phyloP scores from a whole-genome alignment of 805 yeast genomes.

The Starmerella floris region DNA sequence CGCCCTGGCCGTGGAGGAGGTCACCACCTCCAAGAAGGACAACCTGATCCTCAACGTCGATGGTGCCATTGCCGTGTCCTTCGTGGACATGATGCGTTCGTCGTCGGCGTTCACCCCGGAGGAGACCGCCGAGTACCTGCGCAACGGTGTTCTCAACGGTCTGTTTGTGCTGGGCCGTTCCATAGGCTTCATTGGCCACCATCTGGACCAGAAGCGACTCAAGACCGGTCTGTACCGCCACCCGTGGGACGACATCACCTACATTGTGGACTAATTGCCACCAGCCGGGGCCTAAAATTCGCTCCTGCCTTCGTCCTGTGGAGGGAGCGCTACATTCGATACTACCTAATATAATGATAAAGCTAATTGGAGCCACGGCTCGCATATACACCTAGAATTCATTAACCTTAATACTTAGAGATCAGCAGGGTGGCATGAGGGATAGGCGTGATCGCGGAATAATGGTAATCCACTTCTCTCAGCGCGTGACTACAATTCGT shows the following conservation, averaged over 20 bases:
- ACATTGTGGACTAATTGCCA: conserved; percentile 27
- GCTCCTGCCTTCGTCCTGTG: no score
- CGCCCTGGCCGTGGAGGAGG: conserved; percentile 37
- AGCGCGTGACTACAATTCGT: no score
- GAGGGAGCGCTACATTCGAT: no score
- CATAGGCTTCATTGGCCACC: conserved; percentile 36
- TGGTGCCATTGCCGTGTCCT: conserved; percentile 36
- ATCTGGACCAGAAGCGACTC: conserved; percentile 36
- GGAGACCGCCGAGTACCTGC: conserved; percentile 34
- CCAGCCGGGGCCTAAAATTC: conserved; percentile 26
- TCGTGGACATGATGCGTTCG: conserved; percentile 33
- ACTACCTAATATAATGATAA: no score
- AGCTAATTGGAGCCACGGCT: no score
- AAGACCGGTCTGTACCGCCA: conserved; percentile 36
- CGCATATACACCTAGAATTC: no score
- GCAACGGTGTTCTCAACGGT: conserved; percentile 37
- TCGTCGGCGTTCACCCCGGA: conserved; percentile 35
- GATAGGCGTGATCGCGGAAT: no score
- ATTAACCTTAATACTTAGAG: no score
- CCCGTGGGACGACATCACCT: conserved; percentile 39
- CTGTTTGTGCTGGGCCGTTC: conserved; percentile 36
- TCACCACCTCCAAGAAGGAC: conserved; percentile 38
- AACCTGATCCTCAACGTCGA: conserved; percentile 35
- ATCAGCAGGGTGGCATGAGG: no score
- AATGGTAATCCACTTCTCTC: no score